Evolutionary conservation across 2,329 filamentous ascomycete species (phyloP).

Genomic region (Acrocalymma vagum): DNA sequence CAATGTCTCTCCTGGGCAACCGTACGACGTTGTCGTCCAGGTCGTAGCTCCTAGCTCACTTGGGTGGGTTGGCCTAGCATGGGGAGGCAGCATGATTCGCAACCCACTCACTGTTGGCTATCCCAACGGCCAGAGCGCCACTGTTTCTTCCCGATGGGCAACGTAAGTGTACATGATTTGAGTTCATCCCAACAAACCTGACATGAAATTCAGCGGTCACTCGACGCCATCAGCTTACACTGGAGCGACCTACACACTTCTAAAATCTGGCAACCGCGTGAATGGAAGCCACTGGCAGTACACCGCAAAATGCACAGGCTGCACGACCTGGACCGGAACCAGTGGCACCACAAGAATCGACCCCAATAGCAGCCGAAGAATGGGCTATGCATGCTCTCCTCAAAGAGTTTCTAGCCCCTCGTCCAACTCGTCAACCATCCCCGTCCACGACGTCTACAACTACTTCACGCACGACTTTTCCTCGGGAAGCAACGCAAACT

Average conservation of each 20-base stretch:
- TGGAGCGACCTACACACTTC: conserved; percentile 30
- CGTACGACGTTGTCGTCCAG: conserved; percentile 40
- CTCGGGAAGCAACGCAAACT: conserved; percentile 32
- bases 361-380: conserved; percentile 24
- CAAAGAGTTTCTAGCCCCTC: conserved; percentile 28
- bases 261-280: conserved; percentile 33
- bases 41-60: conserved; percentile 33
- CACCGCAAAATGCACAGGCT: conserved; percentile 40
- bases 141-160: conserved; percentile 39
- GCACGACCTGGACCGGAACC: conserved; percentile 30
- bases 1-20: conserved; percentile 20
- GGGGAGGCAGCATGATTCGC: conserved; percentile 40
- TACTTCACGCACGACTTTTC: conserved; percentile 40
- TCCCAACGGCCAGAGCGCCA: conserved; percentile 33
- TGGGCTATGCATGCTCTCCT: conserved; percentile 34
- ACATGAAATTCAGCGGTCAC: conserved; percentile 25
- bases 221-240: conserved; percentile 30
- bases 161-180: conserved; percentile 25
- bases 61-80: conserved; percentile 41
- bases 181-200: background rate
- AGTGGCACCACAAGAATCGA: conserved; percentile 25
- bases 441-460: conserved; percentile 37
- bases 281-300: conserved; percentile 43
- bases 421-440: conserved; percentile 28
- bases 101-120: conserved; percentile 41